phyloP scores from a whole-genome alignment of 495 filamentous ascomycete genomes.

The Aspergillus panamensis region DNA sequence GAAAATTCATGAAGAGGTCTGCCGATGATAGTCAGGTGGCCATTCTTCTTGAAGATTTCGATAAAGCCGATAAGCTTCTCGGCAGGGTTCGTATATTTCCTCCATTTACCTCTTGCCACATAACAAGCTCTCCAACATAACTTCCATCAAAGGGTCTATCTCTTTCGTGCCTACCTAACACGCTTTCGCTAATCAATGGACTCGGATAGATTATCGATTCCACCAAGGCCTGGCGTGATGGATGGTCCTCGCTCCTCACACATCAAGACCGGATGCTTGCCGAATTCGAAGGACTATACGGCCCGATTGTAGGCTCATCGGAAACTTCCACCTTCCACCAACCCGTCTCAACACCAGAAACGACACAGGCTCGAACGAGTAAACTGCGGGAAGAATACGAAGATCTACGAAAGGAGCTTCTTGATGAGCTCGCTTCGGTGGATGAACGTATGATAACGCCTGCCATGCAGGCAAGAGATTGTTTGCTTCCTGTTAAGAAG shows the following conservation, averaged over 20 bases:
- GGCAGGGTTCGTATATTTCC: conserved; percentile 51
- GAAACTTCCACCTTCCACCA: conserved; percentile 48
- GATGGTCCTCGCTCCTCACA: conserved; percentile 72
- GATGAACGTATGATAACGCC: conserved; percentile 71
- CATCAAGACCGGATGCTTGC: conserved; percentile 66
- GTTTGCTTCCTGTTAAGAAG: conserved; percentile 74
- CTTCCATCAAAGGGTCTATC: neutral
- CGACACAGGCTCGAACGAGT: conserved; percentile 62
- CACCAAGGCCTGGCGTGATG: conserved; percentile 77
- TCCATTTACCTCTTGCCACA: neutral
- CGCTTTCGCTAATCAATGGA: neutral
- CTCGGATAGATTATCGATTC: conserved; percentile 62
- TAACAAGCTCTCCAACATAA: neutral
- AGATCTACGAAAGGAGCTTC: conserved; percentile 70
- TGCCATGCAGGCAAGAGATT: conserved; percentile 66
- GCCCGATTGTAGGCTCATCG: conserved; percentile 68
- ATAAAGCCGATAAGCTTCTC: conserved; percentile 77
- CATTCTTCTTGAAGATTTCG: conserved; percentile 75
- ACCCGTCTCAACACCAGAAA: conserved; percentile 59
- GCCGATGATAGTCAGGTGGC: conserved; percentile 78
- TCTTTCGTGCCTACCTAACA: neutral
- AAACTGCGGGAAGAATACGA: conserved; percentile 66
- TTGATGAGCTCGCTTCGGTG: conserved; percentile 69
- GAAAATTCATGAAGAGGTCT: conserved; percentile 63
- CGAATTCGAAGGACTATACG: conserved; percentile 76